Evolutionary conservation across 176 grass and related monocot species (phyloP).

Genomic region (Urochloa ruziziensis): DNA sequence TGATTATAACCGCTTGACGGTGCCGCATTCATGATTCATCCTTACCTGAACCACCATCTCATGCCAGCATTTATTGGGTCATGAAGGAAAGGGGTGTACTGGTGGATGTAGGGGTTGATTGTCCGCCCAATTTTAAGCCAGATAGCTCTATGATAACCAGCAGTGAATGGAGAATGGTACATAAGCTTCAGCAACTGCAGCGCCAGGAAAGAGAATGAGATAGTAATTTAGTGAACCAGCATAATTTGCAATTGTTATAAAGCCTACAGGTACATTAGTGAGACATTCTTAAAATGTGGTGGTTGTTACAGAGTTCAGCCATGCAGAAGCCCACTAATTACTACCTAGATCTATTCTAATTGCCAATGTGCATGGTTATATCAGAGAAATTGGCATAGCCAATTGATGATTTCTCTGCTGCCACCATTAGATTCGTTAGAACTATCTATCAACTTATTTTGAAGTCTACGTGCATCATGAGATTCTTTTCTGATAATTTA

Average conservation of each 20-base stretch:
- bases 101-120: constrained; percentile 63
- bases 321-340: constrained; percentile 12
- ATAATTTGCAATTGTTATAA: constrained; percentile 7
- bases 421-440: constrained; percentile 6
- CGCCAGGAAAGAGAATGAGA: constrained; percentile 29
- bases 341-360: constrained; percentile 17
- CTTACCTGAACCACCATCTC: constrained; percentile 99
- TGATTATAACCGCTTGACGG: neutral
- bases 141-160: constrained; percentile 73
- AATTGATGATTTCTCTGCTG: neutral
- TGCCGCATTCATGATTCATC: constrained; percentile 27
- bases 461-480: neutral
- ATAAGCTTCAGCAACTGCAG: constrained; percentile 88
- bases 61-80: constrained; percentile 69
- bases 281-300: neutral
- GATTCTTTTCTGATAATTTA: neutral
- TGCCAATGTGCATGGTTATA: neutral
- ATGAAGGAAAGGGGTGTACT: constrained; percentile 71
- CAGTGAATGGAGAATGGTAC: constrained; percentile 84
- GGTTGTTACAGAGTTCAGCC: neutral
- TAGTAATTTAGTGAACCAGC: neutral
- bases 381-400: neutral
- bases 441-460: neutral
- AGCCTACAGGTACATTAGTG: neutral
- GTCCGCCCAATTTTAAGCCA: constrained; percentile 84